These are phyloP conservation scores for Mycena leptocephala DNA, from an alignment of 768 basidiomycete genomes.

Conservation along the genomic window DNA sequence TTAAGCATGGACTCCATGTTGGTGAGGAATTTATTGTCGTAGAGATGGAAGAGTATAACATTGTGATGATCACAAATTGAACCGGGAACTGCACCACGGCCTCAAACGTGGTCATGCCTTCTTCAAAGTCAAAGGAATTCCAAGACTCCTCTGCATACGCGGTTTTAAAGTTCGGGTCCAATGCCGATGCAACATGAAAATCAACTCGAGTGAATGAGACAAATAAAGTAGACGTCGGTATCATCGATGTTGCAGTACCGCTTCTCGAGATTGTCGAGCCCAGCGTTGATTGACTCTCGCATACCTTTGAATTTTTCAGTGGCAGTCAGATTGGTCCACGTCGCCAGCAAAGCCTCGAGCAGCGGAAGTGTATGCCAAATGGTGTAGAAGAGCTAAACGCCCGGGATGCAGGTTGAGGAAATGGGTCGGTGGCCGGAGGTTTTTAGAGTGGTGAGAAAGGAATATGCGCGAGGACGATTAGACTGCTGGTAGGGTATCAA, in stretches of 20 bases:
- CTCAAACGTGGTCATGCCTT: no score
- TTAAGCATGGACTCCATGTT: no score
- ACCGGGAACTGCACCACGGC: no score
- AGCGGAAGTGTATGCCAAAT: constrained; percentile 36
- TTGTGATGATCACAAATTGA: no score
- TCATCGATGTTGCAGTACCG: constrained; percentile 11
- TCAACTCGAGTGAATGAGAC: neutral
- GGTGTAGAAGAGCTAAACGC: no score
- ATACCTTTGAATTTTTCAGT: neutral
- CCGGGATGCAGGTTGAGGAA: no score
- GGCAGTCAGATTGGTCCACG: constrained; percentile 30
- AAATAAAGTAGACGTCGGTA: constrained; percentile 31
- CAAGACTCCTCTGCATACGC: constrained; percentile 13
- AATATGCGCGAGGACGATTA: no score
- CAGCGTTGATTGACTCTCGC: constrained; percentile 11
- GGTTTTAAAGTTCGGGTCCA: constrained; percentile 27
- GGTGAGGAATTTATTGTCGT: no score
- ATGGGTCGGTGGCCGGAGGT: no score
- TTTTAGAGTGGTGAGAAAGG: no score
- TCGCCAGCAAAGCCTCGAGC: constrained; percentile 28
- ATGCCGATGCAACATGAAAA: neutral
- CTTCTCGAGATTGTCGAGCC: constrained; percentile 34
- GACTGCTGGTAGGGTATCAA: no score
- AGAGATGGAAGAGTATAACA: no score
- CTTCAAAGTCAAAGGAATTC: neutral